Conservation (phyloP, 495 filamentous ascomycete genomes). For the Immersiella caudata region DNA sequence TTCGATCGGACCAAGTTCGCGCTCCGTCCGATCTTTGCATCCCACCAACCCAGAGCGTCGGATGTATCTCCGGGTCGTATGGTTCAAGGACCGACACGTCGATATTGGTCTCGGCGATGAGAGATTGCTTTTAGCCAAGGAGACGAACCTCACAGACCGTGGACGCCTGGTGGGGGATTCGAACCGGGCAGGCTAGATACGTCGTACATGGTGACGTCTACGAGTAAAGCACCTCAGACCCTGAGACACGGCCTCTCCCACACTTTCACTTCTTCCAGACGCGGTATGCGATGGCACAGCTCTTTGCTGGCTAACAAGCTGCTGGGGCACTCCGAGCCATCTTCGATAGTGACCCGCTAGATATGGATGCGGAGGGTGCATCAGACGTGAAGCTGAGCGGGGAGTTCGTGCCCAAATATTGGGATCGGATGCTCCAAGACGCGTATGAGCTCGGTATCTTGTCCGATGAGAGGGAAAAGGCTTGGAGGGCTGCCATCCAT, state of each 20-base stretch:
- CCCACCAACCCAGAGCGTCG: neutral
- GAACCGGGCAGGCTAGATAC: slow-evolving; percentile 10
- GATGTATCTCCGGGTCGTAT: slow-evolving; percentile 17
- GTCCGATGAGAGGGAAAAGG: neutral
- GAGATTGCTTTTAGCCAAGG: neutral
- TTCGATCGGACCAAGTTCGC: slow-evolving; percentile 2
- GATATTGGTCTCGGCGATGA: slow-evolving; percentile 10
- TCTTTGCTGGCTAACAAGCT: slow-evolving; percentile 15
- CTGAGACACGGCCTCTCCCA: neutral
- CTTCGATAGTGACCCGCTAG: slow-evolving; percentile 15
- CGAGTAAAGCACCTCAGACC: slow-evolving; percentile 16
- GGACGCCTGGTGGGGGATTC: slow-evolving; percentile 13
- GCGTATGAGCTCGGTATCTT: slow-evolving; percentile 10
- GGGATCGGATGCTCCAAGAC: slow-evolving; percentile 8
- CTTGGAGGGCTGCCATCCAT: too few species aligned
- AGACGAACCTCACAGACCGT: slow-evolving; percentile 13
- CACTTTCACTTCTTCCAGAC: neutral
- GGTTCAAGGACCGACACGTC: slow-evolving; percentile 20
- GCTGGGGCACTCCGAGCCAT: slow-evolving; percentile 15
- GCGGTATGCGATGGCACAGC: slow-evolving; percentile 3
- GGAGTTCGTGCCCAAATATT: slow-evolving; percentile 5
- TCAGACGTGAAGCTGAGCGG: neutral
- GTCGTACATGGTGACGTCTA: slow-evolving; percentile 15
- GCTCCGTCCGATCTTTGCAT: slow-evolving; percentile 10
- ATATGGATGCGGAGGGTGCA: neutral